Evolutionary conservation across 2,329 filamentous ascomycete genomes (phyloP), one percentile per base, ranked within the genome.

Genomic region (Monosporascus sp.): DNA sequence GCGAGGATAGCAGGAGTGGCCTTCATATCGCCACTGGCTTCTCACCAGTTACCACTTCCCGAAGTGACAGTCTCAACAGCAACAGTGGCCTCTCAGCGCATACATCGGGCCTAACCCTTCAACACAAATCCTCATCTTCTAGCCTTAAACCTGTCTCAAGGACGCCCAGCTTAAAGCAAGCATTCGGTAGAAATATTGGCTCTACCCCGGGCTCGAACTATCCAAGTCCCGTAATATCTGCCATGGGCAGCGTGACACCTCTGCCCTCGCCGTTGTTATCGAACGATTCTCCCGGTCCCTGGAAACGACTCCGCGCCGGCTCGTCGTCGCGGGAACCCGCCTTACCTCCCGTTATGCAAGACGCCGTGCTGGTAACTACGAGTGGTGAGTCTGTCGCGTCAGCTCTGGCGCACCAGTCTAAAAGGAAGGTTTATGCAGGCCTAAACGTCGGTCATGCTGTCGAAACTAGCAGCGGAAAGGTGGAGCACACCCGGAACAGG

Each of bases 191-290:
- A 63, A 74, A 74, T 56, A 72, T 83, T 36, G 75, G 79, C 17
- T 84, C 81, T 38, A 76, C 84, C 2, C 79, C 86, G 14, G 87
- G 81, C 62, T 91, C 87, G 3, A 75, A 80, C 31, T 77, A 87
- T n/a, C 82, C 87, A 7, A 91, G 88, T 52, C 88, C 88, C 3
- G 81, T 88, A 59, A 82, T 91, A 52, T 81, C 84, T 55, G 87
- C 88, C 46, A 87, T 91, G 83, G 84, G 85, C 56, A 87, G 91
- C 67, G 74, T 94, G 57, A 93, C 90, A 3, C 89, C 89, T 52
- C 73, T 94, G 36, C 89, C 89, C 3, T 93, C 89, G 22, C 89
- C 89, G 4, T 77, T 92, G 46, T 77, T 87, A 62, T 78, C 78
- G 5, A 76, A 75, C 58, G 84, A 86, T 62, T 88, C 86, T 1